phyloP scores from a whole-genome alignment of 176 grass and related monocot species.

The Musa troglodytarum region DNA sequence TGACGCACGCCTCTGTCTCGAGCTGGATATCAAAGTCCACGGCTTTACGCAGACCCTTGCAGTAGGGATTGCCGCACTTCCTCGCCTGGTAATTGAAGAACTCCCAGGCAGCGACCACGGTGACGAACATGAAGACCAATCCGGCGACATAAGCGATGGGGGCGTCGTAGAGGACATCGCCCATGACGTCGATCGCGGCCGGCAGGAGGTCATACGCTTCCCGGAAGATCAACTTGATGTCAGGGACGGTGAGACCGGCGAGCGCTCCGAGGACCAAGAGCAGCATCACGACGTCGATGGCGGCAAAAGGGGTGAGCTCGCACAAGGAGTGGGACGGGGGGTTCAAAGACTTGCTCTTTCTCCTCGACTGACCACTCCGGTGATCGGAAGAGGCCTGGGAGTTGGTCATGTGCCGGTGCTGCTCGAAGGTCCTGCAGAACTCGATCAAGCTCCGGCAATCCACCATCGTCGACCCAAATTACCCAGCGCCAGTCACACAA shows the following conservation, averaged over 20 bases:
- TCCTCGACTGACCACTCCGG: conserved; percentile 21
- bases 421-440: conserved; percentile 90
- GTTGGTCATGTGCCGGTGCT: conserved; percentile 36
- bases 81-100: conserved; percentile 44
- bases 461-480: conserved; percentile 31
- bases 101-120: conserved; percentile 37
- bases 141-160: conserved; percentile 39
- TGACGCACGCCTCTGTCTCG: conserved; percentile 87
- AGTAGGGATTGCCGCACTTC: conserved; percentile 78
- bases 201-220: conserved; percentile 34
- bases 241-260: conserved; percentile 48
- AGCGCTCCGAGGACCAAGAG: conserved; percentile 50
- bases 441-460: conserved; percentile 91
- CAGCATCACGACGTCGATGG: conserved; percentile 49
- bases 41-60: conserved; percentile 70
- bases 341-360: conserved; percentile 23
- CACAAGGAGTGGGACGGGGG: conserved; percentile 42
- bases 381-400: conserved; percentile 23
- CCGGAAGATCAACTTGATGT: conserved; percentile 27
- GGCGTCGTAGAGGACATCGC: conserved; percentile 26
- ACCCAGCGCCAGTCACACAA: too few species aligned
- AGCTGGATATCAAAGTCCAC: conserved; percentile 92
- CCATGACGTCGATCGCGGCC: conserved; percentile 14
- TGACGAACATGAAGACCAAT: conserved; percentile 26
- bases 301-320: conserved; percentile 55